Evolutionary conservation across 225 moss, liverwort and hornwort genomes (phyloP), one percentile per base, ranked within the genome.

Genomic region (Polytrichum formosum): DNA sequence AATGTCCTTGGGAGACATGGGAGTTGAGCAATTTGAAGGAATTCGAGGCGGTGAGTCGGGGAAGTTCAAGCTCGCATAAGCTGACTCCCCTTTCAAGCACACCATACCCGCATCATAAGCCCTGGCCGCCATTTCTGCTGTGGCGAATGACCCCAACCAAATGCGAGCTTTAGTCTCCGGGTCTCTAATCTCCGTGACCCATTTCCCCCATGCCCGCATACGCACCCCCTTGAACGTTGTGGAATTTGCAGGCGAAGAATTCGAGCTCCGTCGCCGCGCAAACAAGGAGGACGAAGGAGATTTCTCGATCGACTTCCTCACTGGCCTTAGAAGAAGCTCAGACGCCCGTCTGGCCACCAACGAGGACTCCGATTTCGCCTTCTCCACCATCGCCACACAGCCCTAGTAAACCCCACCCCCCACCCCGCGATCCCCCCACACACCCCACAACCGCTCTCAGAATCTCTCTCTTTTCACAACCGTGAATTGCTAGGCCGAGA

Each of bases 141-240:
- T 70, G 9, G 70, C 59, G 33, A 70, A 70, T 5, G 70, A 70
- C 5, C 70, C 70, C 13, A 70, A 22, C 70, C 70, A 70, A 29
- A 70, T 70, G 21, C 70, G 58, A 20, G 70, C 28, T 35, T 60
- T 70, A 9, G 30, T 70, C 23, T 60, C 60, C 1, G 70, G 70
- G n/a, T 70, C 70, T 22, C 70, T 70, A n/a, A 70, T 70, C 13
- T 70, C 70, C 5, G 70, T 31, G 10, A 70, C 70, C 70, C 70
- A 70, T 60, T 70, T 70, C 19, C 70, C 70, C 70, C 70, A 70
- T 16, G 28, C 16, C 58, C 70, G 58, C 70, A 70, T 70, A 1
- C 70, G 70, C 28, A 70, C 70, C 10, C 70, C 70, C 26, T 16
- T 70, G 21, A 58, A 58, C 23, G n/a, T 19, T 61, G 60, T 69